Conservation (phyloP, 768 basidiomycete genomes). For the Hericium rajendrae region DNA sequence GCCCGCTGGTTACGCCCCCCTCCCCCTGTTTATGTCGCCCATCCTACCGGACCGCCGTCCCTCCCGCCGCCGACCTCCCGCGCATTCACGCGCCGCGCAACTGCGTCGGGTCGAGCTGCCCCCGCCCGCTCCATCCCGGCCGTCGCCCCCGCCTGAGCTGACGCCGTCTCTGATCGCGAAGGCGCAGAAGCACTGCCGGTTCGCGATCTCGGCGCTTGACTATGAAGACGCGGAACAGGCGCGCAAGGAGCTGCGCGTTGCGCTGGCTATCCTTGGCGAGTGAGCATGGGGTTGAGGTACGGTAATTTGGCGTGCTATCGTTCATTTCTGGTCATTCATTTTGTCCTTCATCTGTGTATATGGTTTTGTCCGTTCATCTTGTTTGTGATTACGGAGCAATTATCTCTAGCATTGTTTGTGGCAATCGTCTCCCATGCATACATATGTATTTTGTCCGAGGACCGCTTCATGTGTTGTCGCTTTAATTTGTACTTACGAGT, state of each 20-base stretch:
- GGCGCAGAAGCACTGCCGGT: constrained; percentile 85
- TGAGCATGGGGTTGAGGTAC: constrained; percentile 9
- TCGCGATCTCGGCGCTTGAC: constrained; percentile 91
- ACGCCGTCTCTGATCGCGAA: constrained; percentile 59
- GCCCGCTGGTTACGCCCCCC: background rate
- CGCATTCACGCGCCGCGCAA: background rate
- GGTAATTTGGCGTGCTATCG: too few relatives aligned
- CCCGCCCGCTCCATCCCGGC: background rate
- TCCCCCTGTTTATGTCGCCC: background rate
- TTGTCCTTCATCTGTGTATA: too few relatives aligned
- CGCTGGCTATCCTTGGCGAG: constrained; percentile 57
- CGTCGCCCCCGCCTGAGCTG: constrained; percentile 31
- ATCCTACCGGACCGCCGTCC: too few relatives aligned
- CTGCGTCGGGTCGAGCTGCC: background rate
- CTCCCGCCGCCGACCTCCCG: background rate
- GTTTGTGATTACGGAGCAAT: too few relatives aligned
- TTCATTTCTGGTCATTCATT: too few relatives aligned
- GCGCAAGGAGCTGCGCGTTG: constrained; percentile 68
- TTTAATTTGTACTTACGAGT: too few relatives aligned
- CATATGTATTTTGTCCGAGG: too few relatives aligned
- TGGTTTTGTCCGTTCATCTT: too few relatives aligned
- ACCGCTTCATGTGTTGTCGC: too few relatives aligned
- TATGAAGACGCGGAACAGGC: constrained; percentile 91
- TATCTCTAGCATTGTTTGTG: too few relatives aligned
- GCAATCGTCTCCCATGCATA: too few relatives aligned